Conservation (phyloP, 2,329 filamentous ascomycete genomes). For the Didymella pinodella region DNA sequence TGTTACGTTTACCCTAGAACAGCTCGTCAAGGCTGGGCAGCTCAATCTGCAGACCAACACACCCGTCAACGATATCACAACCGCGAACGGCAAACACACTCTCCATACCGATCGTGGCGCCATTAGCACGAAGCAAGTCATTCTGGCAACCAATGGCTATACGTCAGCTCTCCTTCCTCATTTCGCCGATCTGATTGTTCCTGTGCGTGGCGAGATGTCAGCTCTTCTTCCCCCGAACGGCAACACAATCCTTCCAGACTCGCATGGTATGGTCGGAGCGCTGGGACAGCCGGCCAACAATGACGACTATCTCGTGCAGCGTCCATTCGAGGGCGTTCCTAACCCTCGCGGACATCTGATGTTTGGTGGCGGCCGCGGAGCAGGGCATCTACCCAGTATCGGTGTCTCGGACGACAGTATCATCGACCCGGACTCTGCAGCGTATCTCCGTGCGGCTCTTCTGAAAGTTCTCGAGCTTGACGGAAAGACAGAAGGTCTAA, state of each 20-base stretch:
- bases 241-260: constrained; percentile 60
- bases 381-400: constrained; percentile 56
- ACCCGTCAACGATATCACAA: constrained; percentile 59
- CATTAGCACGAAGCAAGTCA: constrained; percentile 68
- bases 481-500: constrained; percentile 46
- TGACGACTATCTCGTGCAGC: constrained; percentile 77
- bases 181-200: constrained; percentile 76
- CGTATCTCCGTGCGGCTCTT: constrained; percentile 62
- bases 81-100: constrained; percentile 58
- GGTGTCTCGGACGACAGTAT: constrained; percentile 67
- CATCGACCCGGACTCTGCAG: constrained; percentile 64
- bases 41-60: constrained; percentile 82
- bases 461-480: constrained; percentile 48
- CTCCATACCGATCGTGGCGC: constrained; percentile 74
- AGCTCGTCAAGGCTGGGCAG: constrained; percentile 57
- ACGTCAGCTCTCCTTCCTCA: constrained; percentile 76
- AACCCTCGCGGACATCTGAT: constrained; percentile 66
- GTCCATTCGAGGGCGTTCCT: constrained; percentile 59
- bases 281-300: constrained; percentile 57
- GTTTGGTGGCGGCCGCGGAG: constrained; percentile 73
- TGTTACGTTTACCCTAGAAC: constrained; percentile 73
- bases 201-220: constrained; percentile 76
- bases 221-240: constrained; percentile 66
- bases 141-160: constrained; percentile 86
- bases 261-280: constrained; percentile 70